Evolutionary conservation across 2,329 filamentous ascomycete genomes (phyloP).

Genomic region (Paecilomyces dactylethromorphus): DNA sequence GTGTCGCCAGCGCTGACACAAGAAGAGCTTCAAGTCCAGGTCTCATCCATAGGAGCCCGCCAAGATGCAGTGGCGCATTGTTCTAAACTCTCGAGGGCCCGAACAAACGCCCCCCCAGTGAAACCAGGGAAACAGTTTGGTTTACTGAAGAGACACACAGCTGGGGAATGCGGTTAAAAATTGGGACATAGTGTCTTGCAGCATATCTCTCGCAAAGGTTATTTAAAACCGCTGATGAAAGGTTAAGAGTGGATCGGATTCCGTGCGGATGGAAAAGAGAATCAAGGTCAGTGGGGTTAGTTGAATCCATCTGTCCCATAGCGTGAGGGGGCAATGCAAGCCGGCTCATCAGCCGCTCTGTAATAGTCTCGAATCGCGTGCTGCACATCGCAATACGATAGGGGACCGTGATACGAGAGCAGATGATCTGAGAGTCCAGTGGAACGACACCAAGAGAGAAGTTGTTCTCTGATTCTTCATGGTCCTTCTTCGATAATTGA

Average conservation of each 20-base stretch:
- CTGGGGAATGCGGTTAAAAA: background rate
- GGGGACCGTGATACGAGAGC: background rate
- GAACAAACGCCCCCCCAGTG: background rate
- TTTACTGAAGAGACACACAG: background rate
- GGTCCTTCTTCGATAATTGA: background rate
- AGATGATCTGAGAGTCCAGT: background rate
- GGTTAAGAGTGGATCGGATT: background rate
- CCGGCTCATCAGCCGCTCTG: background rate
- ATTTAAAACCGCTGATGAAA: background rate
- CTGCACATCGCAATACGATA: background rate
- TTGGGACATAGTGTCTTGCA: background rate
- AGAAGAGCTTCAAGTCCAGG: background rate
- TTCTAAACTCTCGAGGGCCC: background rate
- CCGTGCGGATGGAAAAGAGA: background rate
- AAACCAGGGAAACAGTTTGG: background rate
- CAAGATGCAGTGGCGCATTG: background rate
- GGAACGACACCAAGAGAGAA: background rate
- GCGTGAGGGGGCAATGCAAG: background rate
- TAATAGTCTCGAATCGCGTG: background rate
- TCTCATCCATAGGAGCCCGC: background rate
- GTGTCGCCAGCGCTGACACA: background rate
- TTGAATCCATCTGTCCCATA: background rate
- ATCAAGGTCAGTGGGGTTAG: background rate
- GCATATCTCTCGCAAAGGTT: background rate
- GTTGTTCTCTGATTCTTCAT: background rate